phyloP scores from a whole-genome alignment of 345 rosid species.

The Linum lewisii region DNA sequence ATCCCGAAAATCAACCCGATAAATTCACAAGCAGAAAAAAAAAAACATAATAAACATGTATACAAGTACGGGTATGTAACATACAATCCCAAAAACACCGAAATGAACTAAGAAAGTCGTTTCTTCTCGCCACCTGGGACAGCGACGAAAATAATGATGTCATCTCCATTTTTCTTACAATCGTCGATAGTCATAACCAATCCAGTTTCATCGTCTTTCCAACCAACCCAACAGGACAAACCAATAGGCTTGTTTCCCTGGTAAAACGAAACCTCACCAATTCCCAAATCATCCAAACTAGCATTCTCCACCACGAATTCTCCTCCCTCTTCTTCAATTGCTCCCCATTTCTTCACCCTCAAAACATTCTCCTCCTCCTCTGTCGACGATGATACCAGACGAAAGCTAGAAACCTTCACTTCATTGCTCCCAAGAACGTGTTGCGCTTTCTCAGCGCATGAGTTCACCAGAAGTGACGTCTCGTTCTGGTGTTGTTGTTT shows the following conservation, averaged over 20 bases:
- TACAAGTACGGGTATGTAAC: too few relatives aligned
- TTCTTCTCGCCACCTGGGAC: background rate
- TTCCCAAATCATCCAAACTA: conserved; percentile 30
- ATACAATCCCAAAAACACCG: too few relatives aligned
- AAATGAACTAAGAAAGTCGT: too few relatives aligned
- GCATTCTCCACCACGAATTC: background rate
- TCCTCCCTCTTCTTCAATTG: conserved; percentile 9
- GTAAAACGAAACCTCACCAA: conserved; percentile 24
- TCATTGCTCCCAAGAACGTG: conserved; percentile 12
- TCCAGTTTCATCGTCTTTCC: conserved; percentile 18
- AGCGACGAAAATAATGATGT: background rate
- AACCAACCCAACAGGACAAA: conserved; percentile 48
- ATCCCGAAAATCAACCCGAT: too few relatives aligned
- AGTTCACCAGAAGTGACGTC: conserved; percentile 12
- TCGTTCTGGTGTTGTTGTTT: conserved; percentile 10
- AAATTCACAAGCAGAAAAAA: background rate
- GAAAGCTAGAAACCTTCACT: conserved; percentile 13
- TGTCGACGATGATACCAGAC: conserved; percentile 15
- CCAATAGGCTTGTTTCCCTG: conserved; percentile 27
- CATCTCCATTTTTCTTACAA: background rate
- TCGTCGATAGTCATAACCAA: conserved; percentile 33
- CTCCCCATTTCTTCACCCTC: conserved; percentile 25
- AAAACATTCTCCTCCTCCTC: conserved; percentile 22
- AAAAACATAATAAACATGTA: background rate
- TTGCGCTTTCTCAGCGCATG: conserved; percentile 30